Conservation (phyloP, 768 basidiomycete species). For the Mrakia hoshinonis region DNA sequence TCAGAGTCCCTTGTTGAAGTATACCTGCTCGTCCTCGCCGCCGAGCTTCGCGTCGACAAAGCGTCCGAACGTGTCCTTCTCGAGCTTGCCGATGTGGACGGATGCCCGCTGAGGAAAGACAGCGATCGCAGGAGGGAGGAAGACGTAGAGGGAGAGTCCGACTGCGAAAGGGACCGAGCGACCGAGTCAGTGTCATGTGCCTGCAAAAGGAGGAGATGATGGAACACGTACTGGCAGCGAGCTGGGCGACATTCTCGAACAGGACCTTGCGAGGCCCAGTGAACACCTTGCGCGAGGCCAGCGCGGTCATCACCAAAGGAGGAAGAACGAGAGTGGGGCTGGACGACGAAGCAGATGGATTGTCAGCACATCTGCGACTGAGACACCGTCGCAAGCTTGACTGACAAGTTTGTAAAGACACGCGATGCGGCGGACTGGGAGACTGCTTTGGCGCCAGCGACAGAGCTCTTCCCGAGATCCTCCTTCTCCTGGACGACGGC, state of each 20-base stretch:
- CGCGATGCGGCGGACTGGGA: conserved; percentile 42
- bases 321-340: conserved; percentile 44
- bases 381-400: neutral
- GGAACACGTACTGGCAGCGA: conserved; percentile 36
- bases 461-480: conserved; percentile 40
- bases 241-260: conserved; percentile 36
- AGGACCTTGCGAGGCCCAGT: conserved; percentile 38
- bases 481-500: conserved; percentile 34
- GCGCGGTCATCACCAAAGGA: conserved; percentile 41
- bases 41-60: conserved; percentile 29
- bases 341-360: neutral
- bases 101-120: conserved; percentile 42
- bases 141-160: conserved; percentile 42
- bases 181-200: neutral
- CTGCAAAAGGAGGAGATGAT: neutral
- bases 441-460: conserved; percentile 42
- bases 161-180: conserved; percentile 28
- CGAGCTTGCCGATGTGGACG: conserved; percentile 41
- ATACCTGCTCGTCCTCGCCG: conserved; percentile 34
- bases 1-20: conserved; percentile 45
- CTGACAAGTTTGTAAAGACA: conserved; percentile 43
- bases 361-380: neutral
- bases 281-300: conserved; percentile 40
- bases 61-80: conserved; percentile 29
- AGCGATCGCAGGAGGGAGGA: conserved; percentile 44